A percentile compares a stretch with the other conserved stretches of the same genome.
Evolutionary conservation across 2,329 filamentous ascomycete genomes (phyloP).

Genomic region (Clonostachys chloroleuca): DNA sequence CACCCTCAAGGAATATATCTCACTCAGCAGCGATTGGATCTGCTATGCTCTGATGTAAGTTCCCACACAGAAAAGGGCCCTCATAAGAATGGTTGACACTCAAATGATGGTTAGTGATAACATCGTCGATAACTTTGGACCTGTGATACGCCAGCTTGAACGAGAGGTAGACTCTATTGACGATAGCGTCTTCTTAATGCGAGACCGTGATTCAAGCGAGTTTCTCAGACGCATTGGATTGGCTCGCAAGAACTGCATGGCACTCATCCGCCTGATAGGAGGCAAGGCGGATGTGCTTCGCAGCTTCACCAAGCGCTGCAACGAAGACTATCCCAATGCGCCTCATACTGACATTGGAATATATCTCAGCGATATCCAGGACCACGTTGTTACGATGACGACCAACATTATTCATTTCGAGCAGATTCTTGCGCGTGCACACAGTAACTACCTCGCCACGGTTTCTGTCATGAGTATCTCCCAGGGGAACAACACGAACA

Average conservation of each 20-base stretch:
- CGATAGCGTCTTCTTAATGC: slow-evolving; percentile 89
- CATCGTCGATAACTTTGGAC: slow-evolving; percentile 94
- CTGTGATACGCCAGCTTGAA: slow-evolving; percentile 83
- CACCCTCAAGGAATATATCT: slow-evolving; percentile 89
- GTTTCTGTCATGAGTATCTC: slow-evolving; percentile 88
- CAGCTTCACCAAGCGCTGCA: slow-evolving; percentile 97
- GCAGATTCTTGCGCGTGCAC: slow-evolving; percentile 91
- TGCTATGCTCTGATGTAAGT: slow-evolving; percentile 90
- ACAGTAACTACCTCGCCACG: slow-evolving; percentile 95
- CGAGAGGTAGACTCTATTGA: slow-evolving; percentile 88
- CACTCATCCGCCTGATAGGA: slow-evolving; percentile 84
- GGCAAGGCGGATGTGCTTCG: slow-evolving; percentile 98
- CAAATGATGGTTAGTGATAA: slow-evolving; percentile 60
- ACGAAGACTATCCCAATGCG: slow-evolving; percentile 93
- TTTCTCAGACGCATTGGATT: slow-evolving; percentile 87
- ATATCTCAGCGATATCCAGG: slow-evolving; percentile 95
- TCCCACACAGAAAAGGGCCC: no score
- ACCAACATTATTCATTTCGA: slow-evolving; percentile 93
- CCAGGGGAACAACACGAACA: slow-evolving; percentile 83
- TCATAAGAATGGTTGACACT: slow-evolving; percentile 23
- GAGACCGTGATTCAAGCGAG: slow-evolving; percentile 80
- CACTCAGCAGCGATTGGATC: slow-evolving; percentile 95
- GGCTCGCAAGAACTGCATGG: slow-evolving; percentile 92
- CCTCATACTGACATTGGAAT: slow-evolving; percentile 95
- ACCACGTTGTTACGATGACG: slow-evolving; percentile 99